Conservation (phyloP, 768 basidiomycete genomes). For the Lentinula detonsa region DNA sequence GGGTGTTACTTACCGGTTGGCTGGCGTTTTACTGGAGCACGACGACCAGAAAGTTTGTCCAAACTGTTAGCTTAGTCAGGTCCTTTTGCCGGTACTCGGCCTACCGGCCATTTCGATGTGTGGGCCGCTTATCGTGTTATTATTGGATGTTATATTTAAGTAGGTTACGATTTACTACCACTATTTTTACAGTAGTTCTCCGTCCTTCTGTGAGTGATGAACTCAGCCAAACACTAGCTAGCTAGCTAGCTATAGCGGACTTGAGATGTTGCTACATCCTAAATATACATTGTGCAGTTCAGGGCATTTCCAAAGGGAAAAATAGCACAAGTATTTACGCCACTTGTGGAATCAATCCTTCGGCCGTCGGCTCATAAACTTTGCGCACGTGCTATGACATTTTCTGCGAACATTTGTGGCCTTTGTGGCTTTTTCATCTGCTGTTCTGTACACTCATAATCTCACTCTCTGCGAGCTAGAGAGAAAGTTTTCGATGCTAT, state of each 20-base stretch:
- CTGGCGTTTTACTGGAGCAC: constrained; percentile 1
- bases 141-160: no score
- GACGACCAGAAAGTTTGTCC: neutral
- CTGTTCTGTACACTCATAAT: neutral
- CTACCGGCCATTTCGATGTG: neutral
- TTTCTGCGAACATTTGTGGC: neutral
- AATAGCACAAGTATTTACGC: no score
- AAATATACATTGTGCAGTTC: no score
- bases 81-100: neutral
- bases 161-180: no score
- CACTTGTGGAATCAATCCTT: neutral
- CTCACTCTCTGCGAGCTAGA: neutral
- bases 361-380: neutral
- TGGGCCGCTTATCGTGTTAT: no score
- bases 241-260: no score
- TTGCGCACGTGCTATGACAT: neutral
- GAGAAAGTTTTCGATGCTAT: constrained; percentile 38
- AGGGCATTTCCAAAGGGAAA: no score
- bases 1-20: neutral
- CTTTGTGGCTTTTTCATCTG: neutral
- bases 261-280: no score
- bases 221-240: no score
- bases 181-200: no score
- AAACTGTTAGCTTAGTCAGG: neutral
- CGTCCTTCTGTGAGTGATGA: no score